These are phyloP conservation scores for Sarocladium strictum DNA, from an alignment of 2,329 filamentous ascomycete genomes.

Conservation along the genomic window DNA sequence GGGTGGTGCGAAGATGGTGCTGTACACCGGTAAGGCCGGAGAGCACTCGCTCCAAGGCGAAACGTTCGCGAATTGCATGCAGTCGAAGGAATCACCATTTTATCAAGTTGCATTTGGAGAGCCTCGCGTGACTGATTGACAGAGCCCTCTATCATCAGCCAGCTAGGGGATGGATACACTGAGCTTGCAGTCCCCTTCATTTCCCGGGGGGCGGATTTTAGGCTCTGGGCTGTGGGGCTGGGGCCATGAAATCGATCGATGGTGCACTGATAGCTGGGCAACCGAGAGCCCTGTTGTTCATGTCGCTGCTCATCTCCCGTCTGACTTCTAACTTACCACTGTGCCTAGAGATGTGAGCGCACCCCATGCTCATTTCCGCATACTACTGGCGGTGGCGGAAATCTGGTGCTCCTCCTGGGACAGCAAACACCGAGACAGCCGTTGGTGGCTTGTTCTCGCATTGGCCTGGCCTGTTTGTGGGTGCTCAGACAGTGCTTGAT, in stretches of 20 bases:
- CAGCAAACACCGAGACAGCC: background rate
- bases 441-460: background rate
- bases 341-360: background rate
- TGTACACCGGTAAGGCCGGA: background rate
- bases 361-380: background rate
- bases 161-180: constrained; percentile 5
- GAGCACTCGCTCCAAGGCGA: background rate
- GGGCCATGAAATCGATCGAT: constrained; percentile 1
- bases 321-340: background rate
- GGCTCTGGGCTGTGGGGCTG: background rate
- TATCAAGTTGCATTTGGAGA: no score
- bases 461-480: background rate
- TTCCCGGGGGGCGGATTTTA: background rate
- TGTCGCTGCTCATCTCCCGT: background rate
- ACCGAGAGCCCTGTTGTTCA: background rate
- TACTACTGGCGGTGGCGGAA: no score
- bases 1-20: background rate
- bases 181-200: constrained; percentile 1
- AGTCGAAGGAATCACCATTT: no score
- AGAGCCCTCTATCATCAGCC: background rate
- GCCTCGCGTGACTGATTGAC: background rate
- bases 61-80: no score
- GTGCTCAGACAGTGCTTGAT: no score
- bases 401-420: background rate
- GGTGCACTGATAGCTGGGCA: background rate